Evolutionary conservation across 768 basidiomycete species (phyloP).

Genomic region (Lentinus brumalis): DNA sequence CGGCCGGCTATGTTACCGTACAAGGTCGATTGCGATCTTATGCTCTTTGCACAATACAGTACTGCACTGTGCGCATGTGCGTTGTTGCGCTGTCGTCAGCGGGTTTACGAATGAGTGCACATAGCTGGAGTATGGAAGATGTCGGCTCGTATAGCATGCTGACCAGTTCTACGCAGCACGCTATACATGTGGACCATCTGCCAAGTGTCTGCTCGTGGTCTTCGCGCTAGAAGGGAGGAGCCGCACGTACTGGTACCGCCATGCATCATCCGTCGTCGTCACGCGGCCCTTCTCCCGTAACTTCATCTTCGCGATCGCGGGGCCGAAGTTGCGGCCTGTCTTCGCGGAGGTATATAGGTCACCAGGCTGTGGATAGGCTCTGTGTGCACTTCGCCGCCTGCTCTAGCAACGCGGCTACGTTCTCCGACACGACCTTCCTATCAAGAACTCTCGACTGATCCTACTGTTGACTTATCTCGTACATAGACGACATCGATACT

Average conservation of each 20-base stretch:
- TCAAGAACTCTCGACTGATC: too few relatives aligned
- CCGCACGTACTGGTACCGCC: not conserved
- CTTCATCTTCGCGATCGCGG: not conserved
- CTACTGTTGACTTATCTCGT: not conserved
- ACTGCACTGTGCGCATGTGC: too few relatives aligned
- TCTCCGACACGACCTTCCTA: not conserved
- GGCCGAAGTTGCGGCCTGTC: not conserved
- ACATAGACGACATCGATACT: not conserved
- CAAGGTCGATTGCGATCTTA: too few relatives aligned
- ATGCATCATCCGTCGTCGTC: not conserved
- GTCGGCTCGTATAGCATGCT: not conserved
- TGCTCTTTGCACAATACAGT: too few relatives aligned
- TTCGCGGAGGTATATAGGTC: not conserved
- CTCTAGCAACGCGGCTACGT: not conserved
- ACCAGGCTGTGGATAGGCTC: not conserved
- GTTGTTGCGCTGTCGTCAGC: not conserved
- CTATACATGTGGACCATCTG: not conserved
- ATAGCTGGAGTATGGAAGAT: not conserved
- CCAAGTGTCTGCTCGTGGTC: not conserved
- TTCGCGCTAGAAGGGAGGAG: not conserved
- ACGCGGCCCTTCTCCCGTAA: not conserved
- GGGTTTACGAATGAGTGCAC: not conserved
- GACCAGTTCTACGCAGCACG: too few relatives aligned
- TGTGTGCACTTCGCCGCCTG: not conserved
- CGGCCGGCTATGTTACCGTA: too few relatives aligned